Base-by-base conservation (phyloP, 495 filamentous ascomycete species). In the Lasiosphaeria hispida region DNA sequence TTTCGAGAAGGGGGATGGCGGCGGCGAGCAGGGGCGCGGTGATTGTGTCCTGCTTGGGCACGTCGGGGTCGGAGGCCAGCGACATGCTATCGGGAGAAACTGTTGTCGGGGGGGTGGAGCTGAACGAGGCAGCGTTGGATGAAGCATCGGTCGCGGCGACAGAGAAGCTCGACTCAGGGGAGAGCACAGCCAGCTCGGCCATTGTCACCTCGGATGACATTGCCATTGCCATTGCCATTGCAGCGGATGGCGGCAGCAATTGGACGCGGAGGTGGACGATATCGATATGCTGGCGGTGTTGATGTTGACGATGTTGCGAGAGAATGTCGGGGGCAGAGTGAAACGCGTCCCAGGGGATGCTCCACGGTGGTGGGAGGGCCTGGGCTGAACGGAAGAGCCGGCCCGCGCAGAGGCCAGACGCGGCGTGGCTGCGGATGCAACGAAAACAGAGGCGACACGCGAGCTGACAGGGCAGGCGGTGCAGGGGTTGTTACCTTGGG, bases 41-140 rank as follows among this genome's bases (percentile, higher is more conserved):
- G 34, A 59, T 17, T 38, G n/a, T 62, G 19, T 63, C 64, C 17
- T 49, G 55, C 34, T 70, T 68, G 40, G 50, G 40, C 11, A 53
- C 33, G 23, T 62, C 62, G 9, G 64, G 64, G 30, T 80, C 77
- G 8, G 74, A 78, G 35, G 74, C 68, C 6, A 78, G 70, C 57
- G 73, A 77, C 42, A 71, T 71, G 64, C 62, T 74, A 59, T 80
- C 77, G 52, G 75, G 69, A 11, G 69, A 70, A n/a, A 72, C 60
- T 4, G 72, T 75, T 9, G 76, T 80, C 1, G 76, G 76, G 1
- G 77, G 77, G 7, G 77, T 80, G 15, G 76, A 77, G 58, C 63
- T 76, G n/a, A 74, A 50, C n/a, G 77, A 78, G 60, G 72, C 71
- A 59, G 63, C 54, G 49, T 74, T 68, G 8, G 77, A 77, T 47